These are phyloP conservation scores for Paraphoma chrysanthemicola DNA, from an alignment of 2,329 filamentous ascomycete species.

Conservation along the genomic window DNA sequence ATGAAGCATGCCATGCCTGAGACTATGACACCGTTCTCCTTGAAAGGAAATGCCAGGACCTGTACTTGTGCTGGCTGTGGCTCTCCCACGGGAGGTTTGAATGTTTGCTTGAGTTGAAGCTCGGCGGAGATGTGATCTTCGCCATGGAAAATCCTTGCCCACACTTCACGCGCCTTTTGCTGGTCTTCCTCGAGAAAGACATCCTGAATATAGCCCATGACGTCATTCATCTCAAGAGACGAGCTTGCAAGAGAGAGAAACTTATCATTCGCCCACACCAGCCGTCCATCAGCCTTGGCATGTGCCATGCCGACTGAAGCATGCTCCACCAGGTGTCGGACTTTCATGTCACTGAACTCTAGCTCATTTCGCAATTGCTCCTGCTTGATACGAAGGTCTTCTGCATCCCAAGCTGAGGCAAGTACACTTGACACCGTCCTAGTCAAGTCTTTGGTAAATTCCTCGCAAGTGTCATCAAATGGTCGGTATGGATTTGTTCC, in stretches of 20 bases:
- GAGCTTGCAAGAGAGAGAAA: conserved; percentile 24
- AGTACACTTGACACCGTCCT: conserved; percentile 34
- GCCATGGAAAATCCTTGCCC: conserved; percentile 20
- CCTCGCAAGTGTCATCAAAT: conserved; percentile 34
- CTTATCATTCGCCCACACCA: conserved; percentile 37
- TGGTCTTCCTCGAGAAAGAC: conserved; percentile 27
- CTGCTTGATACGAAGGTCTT: conserved; percentile 19
- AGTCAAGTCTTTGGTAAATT: conserved; percentile 34
- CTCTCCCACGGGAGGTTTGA: conserved; percentile 28
- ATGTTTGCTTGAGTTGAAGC: conserved; percentile 25
- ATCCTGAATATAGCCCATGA: conserved; percentile 19
- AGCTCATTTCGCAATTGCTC: conserved; percentile 32
- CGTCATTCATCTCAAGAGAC: conserved; percentile 8
- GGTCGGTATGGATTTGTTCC: conserved; percentile 41
- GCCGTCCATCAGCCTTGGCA: conserved; percentile 20
- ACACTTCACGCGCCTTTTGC: conserved; percentile 17
- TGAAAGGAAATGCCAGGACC: conserved; percentile 32
- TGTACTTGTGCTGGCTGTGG: conserved; percentile 27
- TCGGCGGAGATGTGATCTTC: conserved; percentile 26
- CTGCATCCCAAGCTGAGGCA: conserved; percentile 16
- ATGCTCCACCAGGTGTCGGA: conserved; percentile 35
- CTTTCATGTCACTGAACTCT: conserved; percentile 28
- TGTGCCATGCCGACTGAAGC: conserved; percentile 36
- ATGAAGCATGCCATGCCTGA: conserved; percentile 42
- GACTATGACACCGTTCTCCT: conserved; percentile 27